These are phyloP conservation scores for Aspergillus steynii DNA, from an alignment of 495 filamentous ascomycete species.

Conservation along the genomic window DNA sequence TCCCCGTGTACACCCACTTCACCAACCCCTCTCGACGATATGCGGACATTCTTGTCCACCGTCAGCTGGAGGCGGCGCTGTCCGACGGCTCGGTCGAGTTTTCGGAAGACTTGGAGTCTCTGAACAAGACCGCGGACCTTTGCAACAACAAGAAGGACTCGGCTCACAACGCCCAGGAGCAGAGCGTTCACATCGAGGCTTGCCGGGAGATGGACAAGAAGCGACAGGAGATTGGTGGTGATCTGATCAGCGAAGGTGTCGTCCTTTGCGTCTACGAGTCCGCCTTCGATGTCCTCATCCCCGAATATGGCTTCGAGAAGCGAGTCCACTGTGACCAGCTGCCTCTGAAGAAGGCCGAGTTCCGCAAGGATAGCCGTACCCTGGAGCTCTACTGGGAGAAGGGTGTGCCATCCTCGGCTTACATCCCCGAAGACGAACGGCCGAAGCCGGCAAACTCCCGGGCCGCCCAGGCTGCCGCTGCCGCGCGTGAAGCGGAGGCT, in stretches of 20 bases:
- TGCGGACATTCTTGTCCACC: conserved; percentile 91
- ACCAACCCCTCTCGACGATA: conserved; percentile 95
- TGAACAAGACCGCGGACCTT: conserved; percentile 90
- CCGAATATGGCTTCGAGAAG: conserved; percentile 98
- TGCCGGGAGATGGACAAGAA: conserved; percentile 93
- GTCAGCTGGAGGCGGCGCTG: conserved; percentile 85
- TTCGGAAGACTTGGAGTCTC: conserved; percentile 79
- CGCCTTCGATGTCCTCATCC: conserved; percentile 96
- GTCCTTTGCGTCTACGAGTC: conserved; percentile 98
- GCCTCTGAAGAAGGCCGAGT: conserved; percentile 97
- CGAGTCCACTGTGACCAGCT: conserved; percentile 98
- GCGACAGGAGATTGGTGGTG: conserved; percentile 79
- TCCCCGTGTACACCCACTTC: conserved; percentile 96
- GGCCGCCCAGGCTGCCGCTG: conserved; percentile 70
- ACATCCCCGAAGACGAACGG: conserved; percentile 94
- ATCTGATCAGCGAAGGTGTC: conserved; percentile 95
- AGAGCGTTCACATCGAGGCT: conserved; percentile 97
- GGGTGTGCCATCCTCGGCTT: conserved; percentile 92
- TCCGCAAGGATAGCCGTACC: conserved; percentile 88
- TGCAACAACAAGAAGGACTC: conserved; percentile 99
- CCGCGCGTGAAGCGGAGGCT: conserved; percentile 76
- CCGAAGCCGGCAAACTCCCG: conserved; percentile 66
- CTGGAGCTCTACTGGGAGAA: conserved; percentile 99
- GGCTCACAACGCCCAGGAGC: conserved; percentile 94
- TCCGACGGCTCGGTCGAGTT: conserved; percentile 84